phyloP scores from a whole-genome alignment of 1,284 basidiomycete species.

The Heterobasidion occidentale region DNA sequence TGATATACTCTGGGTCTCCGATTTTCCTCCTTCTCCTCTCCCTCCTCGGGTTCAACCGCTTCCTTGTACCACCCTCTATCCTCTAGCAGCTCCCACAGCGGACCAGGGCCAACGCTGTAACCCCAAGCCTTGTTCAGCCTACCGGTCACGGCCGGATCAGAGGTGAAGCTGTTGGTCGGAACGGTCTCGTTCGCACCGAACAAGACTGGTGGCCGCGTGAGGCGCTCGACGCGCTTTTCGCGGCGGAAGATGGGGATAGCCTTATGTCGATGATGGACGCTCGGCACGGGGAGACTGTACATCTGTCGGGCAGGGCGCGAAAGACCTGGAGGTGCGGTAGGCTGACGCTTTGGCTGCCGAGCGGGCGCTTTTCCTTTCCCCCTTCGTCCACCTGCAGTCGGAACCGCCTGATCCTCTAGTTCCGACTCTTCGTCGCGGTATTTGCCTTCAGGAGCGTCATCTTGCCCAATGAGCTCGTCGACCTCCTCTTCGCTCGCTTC shows the following conservation, averaged over 20 bases:
- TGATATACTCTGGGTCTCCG: constrained; percentile 53
- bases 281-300: constrained; percentile 49
- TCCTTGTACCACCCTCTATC: constrained; percentile 76
- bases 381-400: constrained; percentile 3
- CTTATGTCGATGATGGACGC: constrained; percentile 58
- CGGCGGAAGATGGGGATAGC: constrained; percentile 50
- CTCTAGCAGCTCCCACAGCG: constrained; percentile 64
- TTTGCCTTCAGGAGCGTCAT: neutral
- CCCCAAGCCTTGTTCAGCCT: constrained; percentile 58
- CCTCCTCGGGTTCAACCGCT: constrained; percentile 22
- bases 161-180: constrained; percentile 38
- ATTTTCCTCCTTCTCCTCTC: constrained; percentile 32
- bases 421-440: constrained; percentile 1
- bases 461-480: neutral
- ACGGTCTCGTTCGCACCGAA: constrained; percentile 29
- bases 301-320: constrained; percentile 34
- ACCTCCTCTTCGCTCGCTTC: constrained; percentile 11
- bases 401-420: constrained; percentile 1
- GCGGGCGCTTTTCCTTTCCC: constrained; percentile 7
- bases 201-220: constrained; percentile 37
- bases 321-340: constrained; percentile 15
- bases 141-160: constrained; percentile 31
- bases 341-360: constrained; percentile 8
- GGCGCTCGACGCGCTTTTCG: constrained; percentile 44
- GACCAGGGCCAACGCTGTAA: constrained; percentile 64